phyloP scores from a whole-genome alignment of 495 filamentous ascomycete species.

The Talaromyces trachyspermus region DNA sequence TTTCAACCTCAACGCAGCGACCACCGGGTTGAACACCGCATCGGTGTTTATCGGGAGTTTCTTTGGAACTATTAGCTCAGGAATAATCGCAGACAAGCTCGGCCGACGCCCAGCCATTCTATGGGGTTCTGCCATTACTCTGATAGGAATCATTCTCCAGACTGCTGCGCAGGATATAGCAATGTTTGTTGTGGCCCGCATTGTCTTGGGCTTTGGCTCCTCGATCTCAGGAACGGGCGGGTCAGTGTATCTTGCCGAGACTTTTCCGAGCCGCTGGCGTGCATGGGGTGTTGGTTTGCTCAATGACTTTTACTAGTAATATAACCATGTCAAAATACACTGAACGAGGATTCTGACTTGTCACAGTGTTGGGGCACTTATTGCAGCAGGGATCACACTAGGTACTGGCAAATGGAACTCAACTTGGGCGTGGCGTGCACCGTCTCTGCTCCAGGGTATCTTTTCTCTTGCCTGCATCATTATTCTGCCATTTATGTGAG shows the following conservation, averaged over 20 bases:
- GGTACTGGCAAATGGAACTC: slow-evolving; percentile 41
- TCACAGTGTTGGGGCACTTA: slow-evolving; percentile 27
- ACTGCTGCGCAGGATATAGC: slow-evolving; percentile 40
- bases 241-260: slow-evolving; percentile 35
- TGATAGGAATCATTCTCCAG: slow-evolving; percentile 41
- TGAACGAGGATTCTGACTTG: neutral
- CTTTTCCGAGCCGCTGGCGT: slow-evolving; percentile 34
- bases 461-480: slow-evolving; percentile 45
- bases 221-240: slow-evolving; percentile 31
- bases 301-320: slow-evolving; percentile 45
- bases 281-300: slow-evolving; percentile 40
- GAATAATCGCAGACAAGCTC: slow-evolving; percentile 29
- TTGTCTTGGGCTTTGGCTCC: slow-evolving; percentile 36
- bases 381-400: slow-evolving; percentile 45
- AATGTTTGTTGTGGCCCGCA: slow-evolving; percentile 38
- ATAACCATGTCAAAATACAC: too few relatives aligned
- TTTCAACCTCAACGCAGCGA: slow-evolving; percentile 37
- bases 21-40: slow-evolving; percentile 38
- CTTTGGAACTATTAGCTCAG: slow-evolving; percentile 30
- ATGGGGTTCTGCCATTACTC: slow-evolving; percentile 32
- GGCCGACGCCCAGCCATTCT: slow-evolving; percentile 40
- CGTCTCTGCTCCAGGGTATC: slow-evolving; percentile 47
- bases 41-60: slow-evolving; percentile 38
- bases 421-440: slow-evolving; percentile 49
- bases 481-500: slow-evolving; percentile 42